These are phyloP conservation scores for Gaeumannomyces sp. DNA, from an alignment of 2,329 filamentous ascomycete species.

Conservation along the genomic window DNA sequence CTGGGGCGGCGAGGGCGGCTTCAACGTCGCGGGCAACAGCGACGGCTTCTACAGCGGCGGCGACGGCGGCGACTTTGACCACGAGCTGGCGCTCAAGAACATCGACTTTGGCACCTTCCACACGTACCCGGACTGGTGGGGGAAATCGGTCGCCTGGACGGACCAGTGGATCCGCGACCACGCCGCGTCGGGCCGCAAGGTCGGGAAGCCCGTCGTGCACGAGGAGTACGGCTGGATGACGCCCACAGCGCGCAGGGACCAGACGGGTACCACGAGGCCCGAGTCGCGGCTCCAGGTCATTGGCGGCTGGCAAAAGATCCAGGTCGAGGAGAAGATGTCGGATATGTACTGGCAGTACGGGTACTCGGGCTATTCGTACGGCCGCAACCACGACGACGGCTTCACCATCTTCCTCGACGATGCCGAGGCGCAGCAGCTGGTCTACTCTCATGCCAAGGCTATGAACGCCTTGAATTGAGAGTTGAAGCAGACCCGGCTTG, in stretches of 20 bases:
- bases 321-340: constrained; percentile 38
- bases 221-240: constrained; percentile 70
- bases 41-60: constrained; percentile 10
- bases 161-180: constrained; percentile 16
- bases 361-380: constrained; percentile 43
- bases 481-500: neutral
- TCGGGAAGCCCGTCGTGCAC: constrained; percentile 64
- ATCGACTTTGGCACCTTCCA: constrained; percentile 49
- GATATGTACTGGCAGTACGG: constrained; percentile 54
- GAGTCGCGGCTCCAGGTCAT: constrained; percentile 38
- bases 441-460: constrained; percentile 42
- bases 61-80: constrained; percentile 11
- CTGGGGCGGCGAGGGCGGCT: constrained; percentile 52
- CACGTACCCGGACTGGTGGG: constrained; percentile 32
- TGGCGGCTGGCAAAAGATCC: constrained; percentile 43
- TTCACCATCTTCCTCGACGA: constrained; percentile 62
- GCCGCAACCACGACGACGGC: constrained; percentile 48
- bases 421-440: constrained; percentile 53
- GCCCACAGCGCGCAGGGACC: neutral
- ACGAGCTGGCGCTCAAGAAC: constrained; percentile 21
- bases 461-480: constrained; percentile 28
- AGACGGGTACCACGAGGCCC: constrained; percentile 4
- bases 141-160: constrained; percentile 5
- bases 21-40: neutral
- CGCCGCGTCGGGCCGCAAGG: constrained; percentile 10